A percentile compares a stretch with the other conserved stretches of the same genome.
Conservation (phyloP, 257 asterid species). For the Dorcoceras hygrometricum region DNA sequence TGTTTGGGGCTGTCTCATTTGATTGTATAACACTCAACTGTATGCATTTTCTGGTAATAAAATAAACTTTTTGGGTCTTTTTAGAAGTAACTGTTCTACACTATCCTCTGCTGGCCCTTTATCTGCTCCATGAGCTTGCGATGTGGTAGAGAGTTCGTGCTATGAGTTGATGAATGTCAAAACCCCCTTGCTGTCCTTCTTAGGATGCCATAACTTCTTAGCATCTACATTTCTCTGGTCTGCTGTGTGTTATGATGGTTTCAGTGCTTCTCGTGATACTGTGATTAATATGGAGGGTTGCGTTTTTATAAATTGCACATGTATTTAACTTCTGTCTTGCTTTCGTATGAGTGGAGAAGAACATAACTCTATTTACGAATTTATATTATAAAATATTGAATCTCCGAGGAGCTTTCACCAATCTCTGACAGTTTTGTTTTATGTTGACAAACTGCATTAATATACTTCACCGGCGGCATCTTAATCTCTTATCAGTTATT, state of each 20-base stretch:
- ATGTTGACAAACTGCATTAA: background rate
- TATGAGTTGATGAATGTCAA: background rate
- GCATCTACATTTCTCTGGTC: background rate
- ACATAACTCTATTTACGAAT: background rate
- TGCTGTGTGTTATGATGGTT: background rate
- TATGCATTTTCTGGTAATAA: background rate
- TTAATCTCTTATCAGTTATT: too few relatives aligned
- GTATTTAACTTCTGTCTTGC: background rate
- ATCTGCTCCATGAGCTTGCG: background rate
- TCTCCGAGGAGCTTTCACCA: background rate
- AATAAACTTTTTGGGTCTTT: background rate
- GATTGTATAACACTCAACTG: background rate
- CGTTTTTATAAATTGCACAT: background rate
- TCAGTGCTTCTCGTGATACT: background rate
- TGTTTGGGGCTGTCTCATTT: background rate
- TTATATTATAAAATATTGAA: too few relatives aligned
- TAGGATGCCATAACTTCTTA: background rate
- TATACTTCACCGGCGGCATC: too few relatives aligned
- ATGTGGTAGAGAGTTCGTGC: background rate
- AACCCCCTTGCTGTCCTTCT: background rate
- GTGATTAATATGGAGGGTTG: background rate
- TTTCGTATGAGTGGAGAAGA: background rate
- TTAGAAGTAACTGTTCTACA: background rate
- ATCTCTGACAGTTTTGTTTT: background rate
- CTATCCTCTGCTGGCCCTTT: background rate